A percentile compares a stretch with the other conserved stretches of the same genome.
These are phyloP conservation scores for Cutaneotrichosporon mucoides DNA, from an alignment of 1,284 basidiomycete species.

Conservation along the genomic window DNA sequence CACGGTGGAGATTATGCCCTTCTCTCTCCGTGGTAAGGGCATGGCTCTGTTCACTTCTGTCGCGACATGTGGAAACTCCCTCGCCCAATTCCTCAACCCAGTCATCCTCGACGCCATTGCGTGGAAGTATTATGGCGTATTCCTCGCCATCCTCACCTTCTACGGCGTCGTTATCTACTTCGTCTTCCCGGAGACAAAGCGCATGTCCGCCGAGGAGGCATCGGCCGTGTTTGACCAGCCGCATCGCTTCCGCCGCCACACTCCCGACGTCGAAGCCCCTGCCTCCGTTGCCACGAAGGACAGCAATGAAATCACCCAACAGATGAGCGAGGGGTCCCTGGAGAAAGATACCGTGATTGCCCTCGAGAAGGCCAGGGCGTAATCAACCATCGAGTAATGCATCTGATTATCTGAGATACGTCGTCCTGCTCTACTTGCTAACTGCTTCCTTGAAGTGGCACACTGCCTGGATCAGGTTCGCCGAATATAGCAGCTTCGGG, in stretches of 20 bases:
- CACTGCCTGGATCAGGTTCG: too few species aligned
- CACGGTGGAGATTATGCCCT: conserved; percentile 31
- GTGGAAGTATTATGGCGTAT: conserved; percentile 49
- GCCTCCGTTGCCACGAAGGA: too few species aligned
- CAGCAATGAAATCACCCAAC: too few species aligned
- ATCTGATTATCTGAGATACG: background rate
- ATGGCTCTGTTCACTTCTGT: conserved; percentile 9
- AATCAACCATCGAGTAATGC: background rate
- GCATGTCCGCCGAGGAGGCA: conserved; percentile 32
- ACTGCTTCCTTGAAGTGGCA: too few species aligned
- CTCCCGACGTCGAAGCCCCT: too few species aligned
- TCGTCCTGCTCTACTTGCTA: too few species aligned
- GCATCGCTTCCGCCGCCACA: too few species aligned
- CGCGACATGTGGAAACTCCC: conserved; percentile 56
- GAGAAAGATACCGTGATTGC: too few species aligned
- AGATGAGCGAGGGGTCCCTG: too few species aligned
- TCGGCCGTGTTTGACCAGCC: conserved; percentile 22
- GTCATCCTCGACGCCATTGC: conserved; percentile 56
- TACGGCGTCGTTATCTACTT: conserved; percentile 20
- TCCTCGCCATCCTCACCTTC: conserved; percentile 24
- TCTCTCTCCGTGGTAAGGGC: conserved; percentile 27
- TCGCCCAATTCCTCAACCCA: conserved; percentile 78
- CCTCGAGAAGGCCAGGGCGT: too few species aligned
- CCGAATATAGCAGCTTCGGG: too few species aligned
- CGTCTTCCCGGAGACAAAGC: conserved; percentile 10